These are phyloP conservation scores for Rhodocollybia butyracea DNA, from an alignment of 768 basidiomycete species.

Conservation along the genomic window DNA sequence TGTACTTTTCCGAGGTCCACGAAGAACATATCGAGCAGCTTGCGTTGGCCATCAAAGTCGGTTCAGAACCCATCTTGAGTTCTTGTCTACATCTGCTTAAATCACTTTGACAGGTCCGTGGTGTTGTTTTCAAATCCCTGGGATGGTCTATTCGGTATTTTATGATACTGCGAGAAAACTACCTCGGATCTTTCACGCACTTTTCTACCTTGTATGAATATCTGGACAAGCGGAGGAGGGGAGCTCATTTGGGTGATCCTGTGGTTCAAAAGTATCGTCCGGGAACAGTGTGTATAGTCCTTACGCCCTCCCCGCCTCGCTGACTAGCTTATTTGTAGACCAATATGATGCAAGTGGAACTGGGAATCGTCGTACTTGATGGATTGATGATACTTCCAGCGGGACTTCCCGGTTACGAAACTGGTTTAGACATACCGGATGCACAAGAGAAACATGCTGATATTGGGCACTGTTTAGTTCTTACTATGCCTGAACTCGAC, in stretches of 20 bases:
- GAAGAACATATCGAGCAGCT: conserved; percentile 79
- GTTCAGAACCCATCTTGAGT: conserved; percentile 13
- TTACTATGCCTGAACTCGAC: conserved; percentile 67
- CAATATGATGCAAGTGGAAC: conserved; percentile 77
- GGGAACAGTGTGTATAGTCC: conserved; percentile 52
- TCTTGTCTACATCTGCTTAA: not conserved
- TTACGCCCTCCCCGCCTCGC: too few species aligned
- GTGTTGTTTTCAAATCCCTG: conserved; percentile 62
- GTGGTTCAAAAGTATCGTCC: conserved; percentile 75
- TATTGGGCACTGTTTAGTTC: conserved; percentile 51
- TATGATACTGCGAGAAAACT: conserved; percentile 89
- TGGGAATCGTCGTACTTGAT: conserved; percentile 50
- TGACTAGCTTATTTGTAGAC: conserved; percentile 43
- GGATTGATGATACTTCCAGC: conserved; percentile 63
- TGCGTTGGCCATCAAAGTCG: conserved; percentile 60
- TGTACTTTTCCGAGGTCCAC: conserved; percentile 64
- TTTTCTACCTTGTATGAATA: conserved; percentile 89
- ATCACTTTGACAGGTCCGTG: conserved; percentile 11
- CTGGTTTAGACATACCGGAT: not conserved
- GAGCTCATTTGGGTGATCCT: conserved; percentile 74
- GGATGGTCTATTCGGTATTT: conserved; percentile 91
- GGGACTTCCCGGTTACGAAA: conserved; percentile 62
- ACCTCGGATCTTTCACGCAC: conserved; percentile 91
- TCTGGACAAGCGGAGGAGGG: conserved; percentile 59
- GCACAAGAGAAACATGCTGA: conserved; percentile 27